Percentiles rank a stretch among this genome's conserved stretches.
Evolutionary conservation across 2,329 filamentous ascomycete genomes (phyloP).

Genomic region (Penicillium sp.): DNA sequence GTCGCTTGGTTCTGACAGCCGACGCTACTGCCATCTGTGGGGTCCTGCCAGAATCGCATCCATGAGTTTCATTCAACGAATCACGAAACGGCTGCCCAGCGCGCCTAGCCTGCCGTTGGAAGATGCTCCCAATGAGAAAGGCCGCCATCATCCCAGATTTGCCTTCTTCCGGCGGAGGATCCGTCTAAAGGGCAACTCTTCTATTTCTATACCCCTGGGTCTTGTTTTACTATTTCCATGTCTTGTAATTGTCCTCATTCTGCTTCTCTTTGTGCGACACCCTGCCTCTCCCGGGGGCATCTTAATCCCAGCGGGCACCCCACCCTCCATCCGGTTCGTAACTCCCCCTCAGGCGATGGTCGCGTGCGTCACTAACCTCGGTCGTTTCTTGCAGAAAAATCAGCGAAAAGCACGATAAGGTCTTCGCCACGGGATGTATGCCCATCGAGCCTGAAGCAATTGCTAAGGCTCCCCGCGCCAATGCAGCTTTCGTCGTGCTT

Average conservation of each 20-base stretch:
- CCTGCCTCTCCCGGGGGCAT: slow-evolving; percentile 79
- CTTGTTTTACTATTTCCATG: slow-evolving; percentile 90
- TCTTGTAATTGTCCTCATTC: slow-evolving; percentile 86
- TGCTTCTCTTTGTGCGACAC: slow-evolving; percentile 86
- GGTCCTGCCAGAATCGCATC: slow-evolving; percentile 30
- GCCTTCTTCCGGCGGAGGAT: slow-evolving; percentile 85
- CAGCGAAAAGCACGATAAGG: slow-evolving; percentile 94
- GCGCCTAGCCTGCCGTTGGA: slow-evolving; percentile 49
- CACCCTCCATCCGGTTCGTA: slow-evolving; percentile 84
- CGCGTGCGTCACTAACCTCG: slow-evolving; percentile 17
- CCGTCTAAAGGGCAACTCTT: slow-evolving; percentile 86
- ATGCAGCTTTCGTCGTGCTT: slow-evolving; percentile 92
- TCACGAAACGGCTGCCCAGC: slow-evolving; percentile 54
- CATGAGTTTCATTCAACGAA: slow-evolving; percentile 57
- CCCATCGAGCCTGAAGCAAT: slow-evolving; percentile 67
- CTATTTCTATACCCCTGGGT: slow-evolving; percentile 87
- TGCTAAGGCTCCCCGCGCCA: slow-evolving; percentile 67
- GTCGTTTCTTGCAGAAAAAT: slow-evolving; percentile 69
- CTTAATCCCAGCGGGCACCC: slow-evolving; percentile 82
- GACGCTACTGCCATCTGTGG: slow-evolving; percentile 9
- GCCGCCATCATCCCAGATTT: slow-evolving; percentile 53
- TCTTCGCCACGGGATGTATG: slow-evolving; percentile 88
- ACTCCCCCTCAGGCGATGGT: neutral
- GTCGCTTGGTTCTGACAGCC: slow-evolving; percentile 21
- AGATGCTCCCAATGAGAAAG: slow-evolving; percentile 48